Evolutionary conservation across 2,329 filamentous ascomycete species (phyloP), one percentile per base, ranked within the genome.

Genomic region (Westerdykella sp.): DNA sequence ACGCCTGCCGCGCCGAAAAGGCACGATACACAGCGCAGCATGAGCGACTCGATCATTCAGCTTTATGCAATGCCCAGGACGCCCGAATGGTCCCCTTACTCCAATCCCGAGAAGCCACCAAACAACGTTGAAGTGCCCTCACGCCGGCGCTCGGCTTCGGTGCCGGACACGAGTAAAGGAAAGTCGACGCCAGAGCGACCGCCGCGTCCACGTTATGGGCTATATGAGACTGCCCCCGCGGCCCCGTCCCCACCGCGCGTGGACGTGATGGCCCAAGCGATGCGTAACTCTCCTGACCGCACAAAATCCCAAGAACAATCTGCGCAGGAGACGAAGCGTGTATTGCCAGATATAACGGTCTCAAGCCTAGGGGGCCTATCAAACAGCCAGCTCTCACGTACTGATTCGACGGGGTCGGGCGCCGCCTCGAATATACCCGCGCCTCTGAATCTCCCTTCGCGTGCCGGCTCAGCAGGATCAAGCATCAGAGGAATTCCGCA

Each of bases 11-110:
- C 49, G 23, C 51, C 54, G 12, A 43, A 48, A 39, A 48, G 47
- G 23, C 43, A 46, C 37, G 43, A 51, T 32, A 49, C 52, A 9
- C 52, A 54, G 36, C 57, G 58, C 12, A 59, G 55, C 34, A 53
- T 57, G 43, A 59, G 54, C 42, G 59, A 62, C 14, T 55, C 55
- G 3, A 50, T 49, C 22, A 47, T 62, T 16, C 42, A 54, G 11
- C 47, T 49, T 12, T 54, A 57, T 28, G 41, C 49, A 6, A 37
- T 41, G 12, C 45, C 48, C 7, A 40, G 44, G 10, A 44, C 49
- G 16, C 47, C 49, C 9, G 45, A 56, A 14, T 37, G 38, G 28
- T 45, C 41, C 12, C 48, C 38, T 21, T 28, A 22, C 30, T 3
- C 36, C 15, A 44, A 34, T 11, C 32, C 42, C 9, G 34, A 44